Conservation (phyloP, 192 early-diverging fungal species). For the Backusella morwellensis region DNA sequence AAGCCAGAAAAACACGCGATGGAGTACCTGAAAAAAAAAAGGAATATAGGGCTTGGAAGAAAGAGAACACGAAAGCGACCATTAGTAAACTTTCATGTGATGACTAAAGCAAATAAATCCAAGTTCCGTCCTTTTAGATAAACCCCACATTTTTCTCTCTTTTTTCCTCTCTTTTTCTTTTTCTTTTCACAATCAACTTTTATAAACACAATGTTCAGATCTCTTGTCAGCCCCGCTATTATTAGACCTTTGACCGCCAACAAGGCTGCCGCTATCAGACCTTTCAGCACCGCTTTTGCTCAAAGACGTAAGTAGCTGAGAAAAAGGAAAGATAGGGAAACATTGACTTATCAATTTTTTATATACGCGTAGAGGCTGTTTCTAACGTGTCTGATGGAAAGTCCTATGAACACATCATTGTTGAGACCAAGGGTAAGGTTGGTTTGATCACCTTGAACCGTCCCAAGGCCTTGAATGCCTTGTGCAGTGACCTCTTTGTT, state of each 20-base stretch:
- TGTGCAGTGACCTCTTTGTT: conserved; percentile 87
- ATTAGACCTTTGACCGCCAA: conserved; percentile 30
- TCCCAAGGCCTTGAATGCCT: conserved; percentile 95
- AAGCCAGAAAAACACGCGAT: background rate
- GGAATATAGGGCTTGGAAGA: background rate
- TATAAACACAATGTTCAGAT: conserved; percentile 22
- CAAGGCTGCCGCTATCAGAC: conserved; percentile 8
- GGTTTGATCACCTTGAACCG: conserved; percentile 90
- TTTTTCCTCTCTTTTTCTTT: background rate
- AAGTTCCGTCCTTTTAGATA: conserved; percentile 6
- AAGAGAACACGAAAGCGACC: background rate
- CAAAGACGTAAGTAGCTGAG: conserved; percentile 21
- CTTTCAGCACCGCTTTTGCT: conserved; percentile 28
- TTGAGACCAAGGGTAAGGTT: conserved; percentile 76
- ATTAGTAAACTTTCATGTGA: background rate
- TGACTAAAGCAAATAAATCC: conserved; percentile 2
- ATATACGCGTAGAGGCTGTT: conserved; percentile 8
- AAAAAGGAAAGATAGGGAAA: background rate
- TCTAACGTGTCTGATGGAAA: background rate
- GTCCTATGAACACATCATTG: conserved; percentile 51
- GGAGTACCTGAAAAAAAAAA: background rate
- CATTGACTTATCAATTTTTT: background rate
- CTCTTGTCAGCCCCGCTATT: conserved; percentile 21
- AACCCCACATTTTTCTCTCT: background rate
- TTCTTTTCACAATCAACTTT: background rate